A percentile compares a stretch with the other conserved stretches of the same genome.
phyloP scores from a whole-genome alignment of 2,329 filamentous ascomycete genomes.

The Apiospora koreana region DNA sequence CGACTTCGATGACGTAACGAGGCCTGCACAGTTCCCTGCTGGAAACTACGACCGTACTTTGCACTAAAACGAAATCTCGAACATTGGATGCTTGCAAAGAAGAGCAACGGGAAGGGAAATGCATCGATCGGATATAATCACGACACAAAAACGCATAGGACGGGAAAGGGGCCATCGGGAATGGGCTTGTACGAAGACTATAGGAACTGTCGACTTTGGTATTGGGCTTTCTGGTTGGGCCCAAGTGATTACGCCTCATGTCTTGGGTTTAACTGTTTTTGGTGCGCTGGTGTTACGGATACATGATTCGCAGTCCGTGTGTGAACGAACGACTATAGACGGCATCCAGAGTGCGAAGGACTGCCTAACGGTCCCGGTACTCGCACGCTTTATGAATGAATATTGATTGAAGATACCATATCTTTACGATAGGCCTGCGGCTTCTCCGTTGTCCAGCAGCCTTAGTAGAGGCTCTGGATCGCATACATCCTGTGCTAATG shows the following conservation, averaged over 20 bases:
- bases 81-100: not conserved
- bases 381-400: constrained; percentile 6
- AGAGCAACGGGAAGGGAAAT: not conserved
- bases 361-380: not conserved
- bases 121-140: not conserved
- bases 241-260: not conserved
- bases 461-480: not conserved
- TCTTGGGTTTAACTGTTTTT: constrained; percentile 6
- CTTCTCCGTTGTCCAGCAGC: not conserved
- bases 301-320: not conserved
- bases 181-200: not conserved
- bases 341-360: constrained; percentile 1
- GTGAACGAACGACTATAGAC: constrained; percentile 5
- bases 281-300: constrained; percentile 12
- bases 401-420: not conserved
- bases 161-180: not conserved
- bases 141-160: not conserved
- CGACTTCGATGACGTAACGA: constrained; percentile 43
- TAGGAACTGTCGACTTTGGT: constrained; percentile 6
- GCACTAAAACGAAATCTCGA: constrained; percentile 26
- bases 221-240: not conserved
- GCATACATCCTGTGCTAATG: not conserved
- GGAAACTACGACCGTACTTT: constrained; percentile 58
- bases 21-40: constrained; percentile 55
- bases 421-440: not conserved